phyloP scores from a whole-genome alignment of 2,329 filamentous ascomycete species.

The Plectosphaerella plurivora region DNA sequence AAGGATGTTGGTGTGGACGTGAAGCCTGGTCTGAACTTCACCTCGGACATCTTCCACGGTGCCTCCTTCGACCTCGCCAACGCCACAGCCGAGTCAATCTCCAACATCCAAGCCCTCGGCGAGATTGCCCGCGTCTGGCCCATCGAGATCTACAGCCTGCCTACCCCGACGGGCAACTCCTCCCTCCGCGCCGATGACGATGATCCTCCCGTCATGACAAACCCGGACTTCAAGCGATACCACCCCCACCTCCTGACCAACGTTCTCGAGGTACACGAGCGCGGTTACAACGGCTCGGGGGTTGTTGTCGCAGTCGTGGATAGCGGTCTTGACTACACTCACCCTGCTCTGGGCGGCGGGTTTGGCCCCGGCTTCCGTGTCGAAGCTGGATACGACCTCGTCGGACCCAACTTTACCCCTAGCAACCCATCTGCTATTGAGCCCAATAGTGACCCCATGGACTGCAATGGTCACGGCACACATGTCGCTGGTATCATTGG shows the following conservation, averaged over 20 bases:
- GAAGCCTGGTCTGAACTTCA: not conserved
- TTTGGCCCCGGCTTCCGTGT: conserved; percentile 35
- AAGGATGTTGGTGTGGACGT: no score
- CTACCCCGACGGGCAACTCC: not conserved
- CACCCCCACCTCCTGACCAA: not conserved
- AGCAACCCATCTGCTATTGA: not conserved
- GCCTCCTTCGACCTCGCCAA: conserved; percentile 1
- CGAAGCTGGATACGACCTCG: conserved; percentile 13
- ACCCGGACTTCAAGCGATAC: not conserved
- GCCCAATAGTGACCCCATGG: conserved; percentile 14
- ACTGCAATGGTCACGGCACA: conserved; percentile 14
- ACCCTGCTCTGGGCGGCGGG: conserved; percentile 39
- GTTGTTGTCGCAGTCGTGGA: not conserved
- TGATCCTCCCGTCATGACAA: not conserved
- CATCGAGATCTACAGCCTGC: not conserved
- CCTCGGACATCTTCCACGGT: not conserved
- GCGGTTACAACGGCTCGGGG: not conserved
- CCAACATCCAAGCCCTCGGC: not conserved
- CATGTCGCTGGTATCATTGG: conserved; percentile 10
- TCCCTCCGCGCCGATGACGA: not conserved
- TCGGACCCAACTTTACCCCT: conserved; percentile 15
- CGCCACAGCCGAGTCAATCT: not conserved
- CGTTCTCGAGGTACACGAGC: not conserved
- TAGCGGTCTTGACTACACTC: conserved; percentile 31
- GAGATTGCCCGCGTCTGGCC: not conserved